Evolutionary conservation across 352 stramenopile species (phyloP), one percentile per base, ranked within the genome.

Genomic region (Peronospora destructor): DNA sequence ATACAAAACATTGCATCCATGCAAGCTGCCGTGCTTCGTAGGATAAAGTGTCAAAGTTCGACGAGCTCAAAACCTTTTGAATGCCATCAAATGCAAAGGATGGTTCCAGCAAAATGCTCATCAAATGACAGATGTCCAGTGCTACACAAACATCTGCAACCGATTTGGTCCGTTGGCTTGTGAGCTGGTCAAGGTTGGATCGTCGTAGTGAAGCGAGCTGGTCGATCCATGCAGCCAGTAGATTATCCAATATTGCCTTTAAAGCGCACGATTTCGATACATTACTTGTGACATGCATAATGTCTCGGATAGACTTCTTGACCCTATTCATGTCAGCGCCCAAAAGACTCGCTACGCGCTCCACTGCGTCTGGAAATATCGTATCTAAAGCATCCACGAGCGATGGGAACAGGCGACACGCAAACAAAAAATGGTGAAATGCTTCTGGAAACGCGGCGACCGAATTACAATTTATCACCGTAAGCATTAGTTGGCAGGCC

Each of bases 81-180:
- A 78, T 47, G 8, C 61, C 58, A 10, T 74, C 56, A 37, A 83
- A 66, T 3, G 64, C 72, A 4, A 53, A 54, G 1, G 61, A 68
- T 12, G 59, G 49, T 12, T 70, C 55, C 35, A 76, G 10, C 26
- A 76, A 59, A 7, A 61, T 37, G 16, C 48, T 41, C 72, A 80
- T 76, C 40, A 83, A 64, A 33, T 73, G 50, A 12, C 67, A 76
- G 34, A 83, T 66, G 42, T 64, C 64, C 19, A 83, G 16, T n/a
- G 44, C 66, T 19, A 74, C 39, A 51, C 62, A 78, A 35, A 83
- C 56, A 43, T 83, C 30, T 36, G 38, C 49, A 6, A 32, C 6
- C 14, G 13, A 36, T 21, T 6, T 47, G 9, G 16, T n/a, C 7
- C 4, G 2, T 33, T 41, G 29, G 4, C 56, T 25, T 19, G 21